Evolutionary conservation across 179 eudicot genomes (phyloP).

Genomic region (Amaranthus tricolor): DNA sequence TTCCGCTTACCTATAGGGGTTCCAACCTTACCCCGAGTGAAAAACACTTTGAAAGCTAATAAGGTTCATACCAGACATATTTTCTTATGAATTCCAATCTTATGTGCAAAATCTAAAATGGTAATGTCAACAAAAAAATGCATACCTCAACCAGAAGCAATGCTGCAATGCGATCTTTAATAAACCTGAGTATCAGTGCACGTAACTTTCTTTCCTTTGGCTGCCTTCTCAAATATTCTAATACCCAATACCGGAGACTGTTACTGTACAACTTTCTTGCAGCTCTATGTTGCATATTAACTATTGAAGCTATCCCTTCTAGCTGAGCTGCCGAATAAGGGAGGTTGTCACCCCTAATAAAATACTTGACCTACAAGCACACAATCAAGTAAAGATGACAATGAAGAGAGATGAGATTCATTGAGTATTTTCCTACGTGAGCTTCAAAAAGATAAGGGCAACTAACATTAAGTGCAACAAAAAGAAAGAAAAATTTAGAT

Average conservation of each 20-base stretch:
- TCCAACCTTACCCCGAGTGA: too few species aligned
- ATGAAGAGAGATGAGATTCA: neutral
- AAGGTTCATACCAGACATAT: too few species aligned
- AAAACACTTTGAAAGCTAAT: too few species aligned
- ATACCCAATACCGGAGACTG: slow-evolving; percentile 82
- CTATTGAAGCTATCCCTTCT: slow-evolving; percentile 69
- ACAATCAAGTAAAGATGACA: slow-evolving; percentile 4
- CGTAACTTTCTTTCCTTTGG: slow-evolving; percentile 57
- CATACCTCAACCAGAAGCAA: slow-evolving; percentile 80
- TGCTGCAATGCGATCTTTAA: slow-evolving; percentile 84
- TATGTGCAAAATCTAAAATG: too few species aligned
- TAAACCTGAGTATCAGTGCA: slow-evolving; percentile 80
- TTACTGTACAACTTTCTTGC: slow-evolving; percentile 55
- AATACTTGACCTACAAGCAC: slow-evolving; percentile 68
- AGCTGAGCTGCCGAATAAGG: slow-evolving; percentile 82
- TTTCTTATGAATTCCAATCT: too few species aligned
- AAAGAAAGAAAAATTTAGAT: neutral
- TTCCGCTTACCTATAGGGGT: too few species aligned
- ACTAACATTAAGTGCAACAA: neutral
- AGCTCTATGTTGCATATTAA: slow-evolving; percentile 58
- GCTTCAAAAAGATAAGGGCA: neutral
- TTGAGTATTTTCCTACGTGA: neutral
- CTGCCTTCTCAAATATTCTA: slow-evolving; percentile 78
- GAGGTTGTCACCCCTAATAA: slow-evolving; percentile 64
- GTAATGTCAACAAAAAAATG: neutral